Conservation (phyloP, 2,329 filamentous ascomycete genomes). For the Cytospora leucostoma region DNA sequence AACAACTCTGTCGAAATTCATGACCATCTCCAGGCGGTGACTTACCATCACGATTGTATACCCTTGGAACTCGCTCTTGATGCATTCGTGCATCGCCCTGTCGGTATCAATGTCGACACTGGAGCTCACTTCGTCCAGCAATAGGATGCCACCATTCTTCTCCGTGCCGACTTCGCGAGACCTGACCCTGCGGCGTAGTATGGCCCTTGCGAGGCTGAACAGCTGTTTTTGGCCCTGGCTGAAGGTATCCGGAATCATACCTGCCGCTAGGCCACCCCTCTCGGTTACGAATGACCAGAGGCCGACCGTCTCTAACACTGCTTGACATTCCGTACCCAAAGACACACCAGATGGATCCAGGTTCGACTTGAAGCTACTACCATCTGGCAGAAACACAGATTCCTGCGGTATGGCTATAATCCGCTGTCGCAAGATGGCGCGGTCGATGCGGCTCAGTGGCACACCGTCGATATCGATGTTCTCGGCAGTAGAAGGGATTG, state of each 20-base stretch:
- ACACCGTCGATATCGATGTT: slow-evolving; percentile 48
- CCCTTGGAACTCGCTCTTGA: slow-evolving; percentile 32
- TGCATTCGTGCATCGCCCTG: slow-evolving; percentile 32
- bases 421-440: slow-evolving; percentile 46
- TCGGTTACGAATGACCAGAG: slow-evolving; percentile 38
- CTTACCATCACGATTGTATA: slow-evolving; percentile 36
- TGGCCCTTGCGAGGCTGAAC: slow-evolving; percentile 60
- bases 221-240: slow-evolving; percentile 55
- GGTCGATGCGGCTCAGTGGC: slow-evolving; percentile 41
- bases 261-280: slow-evolving; percentile 38
- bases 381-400: slow-evolving; percentile 51
- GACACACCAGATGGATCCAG: slow-evolving; percentile 44
- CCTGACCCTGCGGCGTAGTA: slow-evolving; percentile 44
- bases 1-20: slow-evolving; percentile 35
- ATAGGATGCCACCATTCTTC: slow-evolving; percentile 34
- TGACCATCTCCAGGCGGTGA: slow-evolving; percentile 36
- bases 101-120: slow-evolving; percentile 37
- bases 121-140: slow-evolving; percentile 33
- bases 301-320: slow-evolving; percentile 39
- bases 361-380: slow-evolving; percentile 44
- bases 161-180: background rate
- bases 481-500: slow-evolving; percentile 31
- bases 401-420: slow-evolving; percentile 58
- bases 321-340: slow-evolving; percentile 38
- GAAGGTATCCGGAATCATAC: slow-evolving; percentile 50